Evolutionary conservation across 2,329 filamentous ascomycete species (phyloP).

Genomic region (Pleurostoma richardsiae): DNA sequence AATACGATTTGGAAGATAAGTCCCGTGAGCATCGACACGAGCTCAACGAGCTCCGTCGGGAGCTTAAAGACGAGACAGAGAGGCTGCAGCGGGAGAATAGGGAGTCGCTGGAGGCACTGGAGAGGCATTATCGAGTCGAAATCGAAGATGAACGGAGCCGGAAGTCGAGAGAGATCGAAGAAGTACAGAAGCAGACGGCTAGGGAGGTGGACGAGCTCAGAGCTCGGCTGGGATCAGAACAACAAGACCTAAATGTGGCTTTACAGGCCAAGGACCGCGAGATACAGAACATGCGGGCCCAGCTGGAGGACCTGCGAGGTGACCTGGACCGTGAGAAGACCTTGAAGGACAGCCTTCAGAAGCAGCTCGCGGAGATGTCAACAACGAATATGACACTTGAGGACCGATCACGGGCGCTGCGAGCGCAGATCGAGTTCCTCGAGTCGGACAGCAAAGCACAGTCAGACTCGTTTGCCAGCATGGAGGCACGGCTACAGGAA

Average conservation of each 20-base stretch:
- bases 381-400: constrained; percentile 64
- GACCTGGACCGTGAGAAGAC: constrained; percentile 59
- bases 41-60: constrained; percentile 46
- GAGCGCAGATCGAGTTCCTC: constrained; percentile 80
- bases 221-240: constrained; percentile 43
- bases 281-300: constrained; percentile 40
- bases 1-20: constrained; percentile 50
- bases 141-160: constrained; percentile 59
- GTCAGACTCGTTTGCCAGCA: constrained; percentile 76
- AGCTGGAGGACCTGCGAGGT: constrained; percentile 38
- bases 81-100: constrained; percentile 56
- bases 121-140: constrained; percentile 57
- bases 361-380: constrained; percentile 52
- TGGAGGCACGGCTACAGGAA: constrained; percentile 76
- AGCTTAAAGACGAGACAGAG: constrained; percentile 50
- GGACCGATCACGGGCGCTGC: constrained; percentile 67
- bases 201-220: constrained; percentile 64
- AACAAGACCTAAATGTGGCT: constrained; percentile 41
- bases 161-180: constrained; percentile 58
- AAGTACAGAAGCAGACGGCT: constrained; percentile 52
- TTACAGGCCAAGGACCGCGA: constrained; percentile 51
- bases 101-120: constrained; percentile 62
- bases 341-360: constrained; percentile 49
- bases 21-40: constrained; percentile 50
- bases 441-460: constrained; percentile 88